Evolutionary conservation across 1,284 basidiomycete genomes (phyloP).

Genomic region (Moesziomyces sp.): DNA sequence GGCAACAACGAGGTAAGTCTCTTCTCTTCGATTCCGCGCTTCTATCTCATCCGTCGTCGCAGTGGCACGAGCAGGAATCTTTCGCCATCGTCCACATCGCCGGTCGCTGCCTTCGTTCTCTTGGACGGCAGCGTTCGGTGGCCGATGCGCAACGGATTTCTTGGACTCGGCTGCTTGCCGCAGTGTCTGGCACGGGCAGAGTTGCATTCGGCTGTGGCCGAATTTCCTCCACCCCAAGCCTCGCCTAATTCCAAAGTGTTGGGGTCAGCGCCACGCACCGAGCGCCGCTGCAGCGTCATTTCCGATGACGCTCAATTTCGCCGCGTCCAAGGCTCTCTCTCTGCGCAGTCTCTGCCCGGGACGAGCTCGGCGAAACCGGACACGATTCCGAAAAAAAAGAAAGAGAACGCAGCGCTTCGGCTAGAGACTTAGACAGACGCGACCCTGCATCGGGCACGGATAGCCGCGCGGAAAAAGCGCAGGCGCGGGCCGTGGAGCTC

Average conservation of each 20-base stretch:
- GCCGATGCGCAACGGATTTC: slow-evolving; percentile 1
- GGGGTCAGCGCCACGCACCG: not conserved
- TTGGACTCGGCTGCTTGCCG: not conserved
- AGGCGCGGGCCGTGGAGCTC: too few relatives aligned
- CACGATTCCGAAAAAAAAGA: not conserved
- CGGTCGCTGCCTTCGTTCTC: not conserved
- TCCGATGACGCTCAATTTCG: not conserved
- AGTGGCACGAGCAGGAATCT: not conserved
- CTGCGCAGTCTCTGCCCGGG: not conserved
- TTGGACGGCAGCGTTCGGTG: not conserved
- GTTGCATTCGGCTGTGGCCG: not conserved
- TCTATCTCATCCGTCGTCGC: not conserved
- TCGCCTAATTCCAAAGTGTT: not conserved
- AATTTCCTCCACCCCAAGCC: not conserved
- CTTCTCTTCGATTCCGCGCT: not conserved
- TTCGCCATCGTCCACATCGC: not conserved
- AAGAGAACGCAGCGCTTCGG: not conserved
- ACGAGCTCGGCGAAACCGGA: not conserved
- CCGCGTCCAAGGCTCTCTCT: not conserved
- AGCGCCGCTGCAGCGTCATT: not conserved
- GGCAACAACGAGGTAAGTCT: slow-evolving; percentile 84
- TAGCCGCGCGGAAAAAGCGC: not conserved
- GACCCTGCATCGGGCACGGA: not conserved
- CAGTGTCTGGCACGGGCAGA: not conserved
- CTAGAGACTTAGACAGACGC: not conserved